A percentile compares a stretch with the other conserved stretches of the same genome.
Conservation (phyloP, 2,329 filamentous ascomycete species). For the Apiospora koreana region DNA sequence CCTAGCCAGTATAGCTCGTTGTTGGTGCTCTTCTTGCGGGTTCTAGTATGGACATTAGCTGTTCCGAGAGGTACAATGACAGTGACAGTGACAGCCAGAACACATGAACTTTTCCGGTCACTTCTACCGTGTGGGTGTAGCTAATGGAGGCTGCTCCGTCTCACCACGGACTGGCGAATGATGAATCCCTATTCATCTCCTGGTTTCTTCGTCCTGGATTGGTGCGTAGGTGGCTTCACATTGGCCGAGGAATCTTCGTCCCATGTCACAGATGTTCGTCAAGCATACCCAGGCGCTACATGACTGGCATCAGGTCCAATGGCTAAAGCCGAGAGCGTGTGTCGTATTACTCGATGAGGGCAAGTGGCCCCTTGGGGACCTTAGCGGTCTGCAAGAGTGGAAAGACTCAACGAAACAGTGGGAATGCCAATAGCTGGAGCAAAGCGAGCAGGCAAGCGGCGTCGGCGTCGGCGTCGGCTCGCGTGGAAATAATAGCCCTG, state of each 20-base stretch:
- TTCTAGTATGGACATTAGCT: background rate
- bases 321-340: constrained; percentile 4
- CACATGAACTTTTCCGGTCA: background rate
- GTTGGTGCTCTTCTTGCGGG: background rate
- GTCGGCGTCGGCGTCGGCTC: background rate
- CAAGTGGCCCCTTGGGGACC: background rate
- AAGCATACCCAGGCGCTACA: constrained; percentile 1
- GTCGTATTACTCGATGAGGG: background rate
- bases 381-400: constrained; percentile 5
- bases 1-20: background rate
- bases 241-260: background rate
- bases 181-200: background rate
- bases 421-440: constrained; percentile 2
- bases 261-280: background rate
- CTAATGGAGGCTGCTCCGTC: background rate
- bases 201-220: background rate
- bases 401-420: background rate
- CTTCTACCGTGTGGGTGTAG: background rate
- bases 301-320: constrained; percentile 1
- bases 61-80: background rate
- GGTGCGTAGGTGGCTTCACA: background rate
- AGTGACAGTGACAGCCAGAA: background rate
- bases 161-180: background rate
- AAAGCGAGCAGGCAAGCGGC: background rate
- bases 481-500: background rate